Evolutionary conservation across 2,329 filamentous ascomycete genomes (phyloP), one percentile per base, ranked within the genome.

Genomic region (Trichoderma sp.): DNA sequence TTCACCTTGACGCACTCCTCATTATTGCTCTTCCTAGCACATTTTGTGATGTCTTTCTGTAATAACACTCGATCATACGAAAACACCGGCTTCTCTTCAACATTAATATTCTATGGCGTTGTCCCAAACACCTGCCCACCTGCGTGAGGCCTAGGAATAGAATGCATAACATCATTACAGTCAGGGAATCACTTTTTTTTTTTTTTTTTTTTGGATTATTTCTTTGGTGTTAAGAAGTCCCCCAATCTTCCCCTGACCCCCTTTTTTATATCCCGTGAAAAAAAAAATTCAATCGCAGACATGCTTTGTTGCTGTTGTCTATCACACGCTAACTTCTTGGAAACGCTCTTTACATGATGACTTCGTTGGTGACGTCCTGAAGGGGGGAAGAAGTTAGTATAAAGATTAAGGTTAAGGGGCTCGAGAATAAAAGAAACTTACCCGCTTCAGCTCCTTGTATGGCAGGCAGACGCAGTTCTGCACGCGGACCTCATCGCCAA

Each of bases 401-500:
- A 30, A 26, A 55, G 5, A 47, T 11, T 5, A 8, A 26, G 11
- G 17, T 17, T 4, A 17, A 4, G 6, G 1, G 17, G 11, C 12
- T 6, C 20, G 3, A 39, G 5, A 20, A 3, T 20, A 17, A 12
- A 12, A 30, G 39, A 39, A 50, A 88, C 92, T 82, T 85, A 95
- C 93, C 85, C 95, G 90, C 90, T 98, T 98, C 81, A 99, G 84
- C 85, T 98, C 96, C 88, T 99, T 99, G 84, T 95, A 97, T 11
- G 96, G 96, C 85, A 99, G 84, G 84, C 96, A 98, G 73, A 99
- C 91, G 81, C 96, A 99, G 85, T 99, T 98, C 85, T 98, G 95
- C 77, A 99, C 94, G 74, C 94, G 90, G 12, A 98, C 91, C 83
- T 98, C 96, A 78, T 99, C 96, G 4, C 92, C 94, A 34, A 98